These are phyloP conservation scores for Penicillium tannophilum DNA, from an alignment of 495 filamentous ascomycete genomes.

Conservation along the genomic window DNA sequence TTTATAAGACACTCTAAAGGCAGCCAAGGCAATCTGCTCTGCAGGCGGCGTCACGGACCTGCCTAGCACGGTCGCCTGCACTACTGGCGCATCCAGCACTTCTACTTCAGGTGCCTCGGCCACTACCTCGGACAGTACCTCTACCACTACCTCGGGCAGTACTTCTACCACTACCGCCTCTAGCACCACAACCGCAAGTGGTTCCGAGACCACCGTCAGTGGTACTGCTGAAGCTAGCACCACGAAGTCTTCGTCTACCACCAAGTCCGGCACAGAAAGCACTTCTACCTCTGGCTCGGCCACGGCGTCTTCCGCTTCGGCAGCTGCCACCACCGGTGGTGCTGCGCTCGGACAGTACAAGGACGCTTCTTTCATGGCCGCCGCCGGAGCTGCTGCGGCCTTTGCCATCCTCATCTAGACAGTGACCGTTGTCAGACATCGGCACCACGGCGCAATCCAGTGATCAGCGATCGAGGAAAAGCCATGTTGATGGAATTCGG, in stretches of 20 bases:
- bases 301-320: slow-evolving; percentile 18
- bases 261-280: slow-evolving; percentile 11
- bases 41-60: slow-evolving; percentile 43
- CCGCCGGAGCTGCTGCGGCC: slow-evolving; percentile 35
- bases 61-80: slow-evolving; percentile 38
- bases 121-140: slow-evolving; percentile 1
- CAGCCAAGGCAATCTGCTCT: slow-evolving; percentile 53
- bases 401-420: slow-evolving; percentile 14
- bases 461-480: not conserved
- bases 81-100: slow-evolving; percentile 15
- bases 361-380: slow-evolving; percentile 36
- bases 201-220: slow-evolving; percentile 12
- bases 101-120: slow-evolving; percentile 23
- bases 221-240: slow-evolving; percentile 10
- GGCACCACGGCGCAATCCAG: not conserved
- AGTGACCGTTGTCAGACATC: not conserved
- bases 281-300: slow-evolving; percentile 10
- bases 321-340: slow-evolving; percentile 37
- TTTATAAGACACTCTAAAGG: slow-evolving; percentile 47
- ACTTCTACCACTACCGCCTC: slow-evolving; percentile 17
- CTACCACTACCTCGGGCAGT: slow-evolving; percentile 15
- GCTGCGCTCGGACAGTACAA: slow-evolving; percentile 47
- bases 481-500: not conserved
- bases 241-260: slow-evolving; percentile 14
- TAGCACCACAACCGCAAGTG: slow-evolving; percentile 19